Evolutionary conservation across 2,329 filamentous ascomycete genomes (phyloP), one percentile per base, ranked within the genome.

Genomic region (Decorospora gaudefroyi): DNA sequence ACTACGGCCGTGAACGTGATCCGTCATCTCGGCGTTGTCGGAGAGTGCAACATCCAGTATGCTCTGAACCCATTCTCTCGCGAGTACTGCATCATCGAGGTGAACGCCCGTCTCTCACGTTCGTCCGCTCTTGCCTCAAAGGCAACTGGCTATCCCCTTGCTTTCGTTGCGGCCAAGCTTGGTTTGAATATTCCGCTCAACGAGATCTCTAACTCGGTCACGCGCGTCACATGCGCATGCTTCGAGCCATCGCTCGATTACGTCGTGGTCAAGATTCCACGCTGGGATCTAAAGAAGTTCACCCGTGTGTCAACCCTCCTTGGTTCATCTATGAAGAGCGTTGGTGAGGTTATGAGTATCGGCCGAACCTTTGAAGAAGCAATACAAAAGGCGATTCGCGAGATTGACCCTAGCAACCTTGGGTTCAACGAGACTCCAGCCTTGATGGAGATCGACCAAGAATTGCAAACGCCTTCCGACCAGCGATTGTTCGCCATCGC

Each of bases 271-370:
- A 99, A 99, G 82, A 97, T 99, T 77, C 93, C 93, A 32, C 83
- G 93, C 60, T 99, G 93, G 93, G 93, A 99, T 74, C 75, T 99
- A 66, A 97, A 97, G 80, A 99, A 99, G 76, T 99, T 99, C 74
- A 95, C 89, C 18, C 85, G 93, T 57, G 93, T 97, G 15, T 97
- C 92, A 3, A 97, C 91, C 1, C 87, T 95, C 67, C 86, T 99
- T 16, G 92, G 91, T 19, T 97, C 93, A 3, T 96, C 92, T 9
- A 99, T 99, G 93, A 99, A 97, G 85, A 96, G 90, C 81, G 91
- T 99, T 39, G 93, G 93, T 66, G 93, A 99, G 71, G 93, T 99
- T 57, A 97, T 99, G 93, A 92, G 88, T 64, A 96, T 99, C 59
- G 93, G 93, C 44, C 80, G 93, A 56, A 95, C 88, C 0, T 99